phyloP scores from a whole-genome alignment of 2,329 filamentous ascomycete species.

The Macrophomina pseudophaseolina region DNA sequence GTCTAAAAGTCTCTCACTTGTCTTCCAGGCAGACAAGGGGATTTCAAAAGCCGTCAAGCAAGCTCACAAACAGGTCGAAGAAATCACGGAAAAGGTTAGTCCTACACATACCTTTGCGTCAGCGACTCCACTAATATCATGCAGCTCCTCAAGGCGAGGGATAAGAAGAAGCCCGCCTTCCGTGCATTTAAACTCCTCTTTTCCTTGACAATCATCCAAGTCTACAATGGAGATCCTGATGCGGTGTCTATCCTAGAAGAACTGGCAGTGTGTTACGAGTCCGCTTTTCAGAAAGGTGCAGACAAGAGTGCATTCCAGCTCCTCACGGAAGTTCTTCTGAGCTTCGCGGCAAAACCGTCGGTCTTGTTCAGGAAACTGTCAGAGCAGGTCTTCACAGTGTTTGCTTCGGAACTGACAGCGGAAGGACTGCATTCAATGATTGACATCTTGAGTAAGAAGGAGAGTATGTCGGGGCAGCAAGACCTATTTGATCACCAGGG shows the following conservation, averaged over 20 bases:
- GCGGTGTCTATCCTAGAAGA: conserved; percentile 82
- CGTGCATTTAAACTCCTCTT: conserved; percentile 81
- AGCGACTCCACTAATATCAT: conserved; percentile 24
- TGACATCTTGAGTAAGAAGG: conserved; percentile 76
- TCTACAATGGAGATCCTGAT: conserved; percentile 89
- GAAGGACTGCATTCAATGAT: conserved; percentile 71
- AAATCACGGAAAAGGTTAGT: conserved; percentile 36
- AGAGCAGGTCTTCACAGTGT: conserved; percentile 84
- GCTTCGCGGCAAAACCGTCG: conserved; percentile 85
- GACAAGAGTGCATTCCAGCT: conserved; percentile 62
- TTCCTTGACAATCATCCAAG: conserved; percentile 81
- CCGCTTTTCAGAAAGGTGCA: conserved; percentile 41
- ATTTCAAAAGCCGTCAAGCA: conserved; percentile 46
- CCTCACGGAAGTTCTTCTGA: conserved; percentile 86
- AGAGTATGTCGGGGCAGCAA: conserved; percentile 82
- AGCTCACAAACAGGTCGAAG: conserved; percentile 39
- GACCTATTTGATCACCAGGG: conserved; percentile 76
- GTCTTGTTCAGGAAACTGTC: conserved; percentile 84
- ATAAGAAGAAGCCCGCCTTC: conserved; percentile 48
- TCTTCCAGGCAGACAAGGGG: conserved; percentile 55
- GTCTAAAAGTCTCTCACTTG: conserved; percentile 46
- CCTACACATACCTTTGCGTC: conserved; percentile 7
- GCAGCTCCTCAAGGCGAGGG: conserved; percentile 30
- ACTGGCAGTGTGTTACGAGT: conserved; percentile 70
- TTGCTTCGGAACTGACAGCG: conserved; percentile 74